phyloP scores from a whole-genome alignment of 2,329 filamentous ascomycete species.

The Volutella citrinella region DNA sequence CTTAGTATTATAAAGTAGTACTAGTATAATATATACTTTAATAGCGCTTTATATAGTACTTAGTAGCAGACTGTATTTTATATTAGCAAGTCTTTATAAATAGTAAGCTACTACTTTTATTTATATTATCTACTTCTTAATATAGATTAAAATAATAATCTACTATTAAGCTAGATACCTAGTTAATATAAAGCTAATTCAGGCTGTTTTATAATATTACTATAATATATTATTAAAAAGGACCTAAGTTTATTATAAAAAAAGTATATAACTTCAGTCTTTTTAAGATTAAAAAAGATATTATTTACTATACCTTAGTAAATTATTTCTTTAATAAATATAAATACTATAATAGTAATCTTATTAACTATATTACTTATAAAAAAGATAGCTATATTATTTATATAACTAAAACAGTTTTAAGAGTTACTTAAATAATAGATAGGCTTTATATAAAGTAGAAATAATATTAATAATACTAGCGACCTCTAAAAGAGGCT shows the following conservation, averaged over 20 bases:
- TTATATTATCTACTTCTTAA: neutral
- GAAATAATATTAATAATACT: constrained; percentile 15
- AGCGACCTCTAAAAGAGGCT: constrained; percentile 14
- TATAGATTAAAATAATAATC: neutral
- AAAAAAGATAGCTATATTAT: constrained; percentile 16
- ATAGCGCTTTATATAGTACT: neutral
- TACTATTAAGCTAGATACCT: neutral
- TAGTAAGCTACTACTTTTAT: neutral
- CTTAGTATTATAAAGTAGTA: neutral
- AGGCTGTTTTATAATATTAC: neutral
- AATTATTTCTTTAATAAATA: constrained; percentile 8
- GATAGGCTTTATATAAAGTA: constrained; percentile 15
- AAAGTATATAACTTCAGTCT: constrained; percentile 22
- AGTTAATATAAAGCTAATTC: neutral
- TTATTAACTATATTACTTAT: constrained; percentile 10
- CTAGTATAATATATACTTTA: neutral
- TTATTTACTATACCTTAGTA: constrained; percentile 14
- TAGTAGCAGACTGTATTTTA: neutral
- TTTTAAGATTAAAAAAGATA: constrained; percentile 17
- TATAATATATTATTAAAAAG: neutral
- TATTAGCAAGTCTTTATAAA: neutral
- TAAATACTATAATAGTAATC: constrained; percentile 8
- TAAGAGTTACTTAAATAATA: constrained; percentile 7
- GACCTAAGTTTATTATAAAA: constrained; percentile 2
- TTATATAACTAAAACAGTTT: constrained; percentile 16